Evolutionary conservation across 2,329 filamentous ascomycete species (phyloP).

Genomic region (Penicillium sp.): DNA sequence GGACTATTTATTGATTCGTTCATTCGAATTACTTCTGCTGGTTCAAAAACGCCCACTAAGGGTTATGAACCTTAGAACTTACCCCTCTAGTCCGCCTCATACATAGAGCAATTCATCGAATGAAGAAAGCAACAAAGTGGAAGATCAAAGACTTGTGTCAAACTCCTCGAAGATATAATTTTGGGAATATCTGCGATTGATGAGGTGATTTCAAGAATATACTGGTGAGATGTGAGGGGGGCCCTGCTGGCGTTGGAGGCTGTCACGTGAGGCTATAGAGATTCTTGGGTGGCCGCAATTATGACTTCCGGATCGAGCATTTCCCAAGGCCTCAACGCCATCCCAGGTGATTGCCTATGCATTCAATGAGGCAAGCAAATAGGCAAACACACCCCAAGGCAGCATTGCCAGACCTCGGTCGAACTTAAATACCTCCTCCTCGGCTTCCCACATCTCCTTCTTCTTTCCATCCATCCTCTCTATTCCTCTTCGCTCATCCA

Average conservation of each 20-base stretch:
- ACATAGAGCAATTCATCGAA: background rate
- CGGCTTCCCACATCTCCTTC: background rate
- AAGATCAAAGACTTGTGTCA: background rate
- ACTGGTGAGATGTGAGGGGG: too few species aligned
- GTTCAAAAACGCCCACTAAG: too few species aligned
- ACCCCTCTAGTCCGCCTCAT: background rate
- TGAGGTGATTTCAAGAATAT: too few species aligned
- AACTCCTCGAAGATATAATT: too few species aligned
- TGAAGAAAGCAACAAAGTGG: background rate
- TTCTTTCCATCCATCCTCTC: background rate
- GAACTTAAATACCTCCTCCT: conserved; percentile 7
- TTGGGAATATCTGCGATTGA: too few species aligned
- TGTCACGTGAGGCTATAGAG: conserved; percentile 41
- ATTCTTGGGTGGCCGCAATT: conserved; percentile 29
- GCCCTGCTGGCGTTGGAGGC: background rate
- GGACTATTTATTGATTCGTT: too few species aligned
- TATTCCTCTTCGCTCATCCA: background rate
- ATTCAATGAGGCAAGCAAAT: background rate
- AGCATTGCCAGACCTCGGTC: background rate
- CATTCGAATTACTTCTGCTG: too few species aligned
- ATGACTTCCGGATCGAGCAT: conserved; percentile 1
- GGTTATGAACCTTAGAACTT: too few species aligned
- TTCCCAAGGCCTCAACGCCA: background rate
- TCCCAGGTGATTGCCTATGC: background rate
- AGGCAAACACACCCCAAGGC: background rate